phyloP scores from a whole-genome alignment of 2,329 filamentous ascomycete genomes.

The Oidium heveae region DNA sequence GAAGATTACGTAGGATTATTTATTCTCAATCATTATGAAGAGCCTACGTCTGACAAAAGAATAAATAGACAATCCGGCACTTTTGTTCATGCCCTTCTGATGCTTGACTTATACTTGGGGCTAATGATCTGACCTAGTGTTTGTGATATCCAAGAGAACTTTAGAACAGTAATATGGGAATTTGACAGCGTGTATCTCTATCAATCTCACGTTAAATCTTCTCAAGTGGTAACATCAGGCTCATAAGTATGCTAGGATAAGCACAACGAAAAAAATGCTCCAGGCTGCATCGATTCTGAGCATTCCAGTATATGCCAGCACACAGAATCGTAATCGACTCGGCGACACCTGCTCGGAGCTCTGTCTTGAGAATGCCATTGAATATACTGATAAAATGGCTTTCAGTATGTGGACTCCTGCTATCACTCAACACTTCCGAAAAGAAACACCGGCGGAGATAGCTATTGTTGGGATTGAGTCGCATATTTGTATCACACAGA shows the following conservation, averaged over 20 bases:
- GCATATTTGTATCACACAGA: conserved; percentile 90
- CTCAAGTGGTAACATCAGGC: no score
- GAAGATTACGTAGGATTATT: no score
- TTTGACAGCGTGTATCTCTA: no score
- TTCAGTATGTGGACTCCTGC: conserved; percentile 72
- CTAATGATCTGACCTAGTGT: no score
- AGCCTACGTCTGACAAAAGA: no score
- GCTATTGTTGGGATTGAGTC: conserved; percentile 78
- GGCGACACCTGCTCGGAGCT: conserved; percentile 60
- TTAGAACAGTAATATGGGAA: no score
- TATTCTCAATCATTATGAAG: no score
- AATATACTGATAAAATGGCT: conserved; percentile 57
- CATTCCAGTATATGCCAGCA: conserved; percentile 66
- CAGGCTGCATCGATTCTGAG: conserved; percentile 35
- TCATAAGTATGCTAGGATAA: conserved; percentile 21
- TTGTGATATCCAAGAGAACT: no score
- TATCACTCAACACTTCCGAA: conserved; percentile 21
- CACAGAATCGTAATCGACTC: conserved; percentile 55
- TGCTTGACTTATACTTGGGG: no score
- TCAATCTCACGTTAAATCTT: no score
- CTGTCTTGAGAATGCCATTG: conserved; percentile 22
- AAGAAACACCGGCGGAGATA: conserved; percentile 25
- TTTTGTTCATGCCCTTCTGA: no score
- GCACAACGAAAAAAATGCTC: conserved; percentile 43
- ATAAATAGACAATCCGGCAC: no score